Conservation (phyloP, 1,284 basidiomycete genomes). For the Apiotrichum porosum region DNA sequence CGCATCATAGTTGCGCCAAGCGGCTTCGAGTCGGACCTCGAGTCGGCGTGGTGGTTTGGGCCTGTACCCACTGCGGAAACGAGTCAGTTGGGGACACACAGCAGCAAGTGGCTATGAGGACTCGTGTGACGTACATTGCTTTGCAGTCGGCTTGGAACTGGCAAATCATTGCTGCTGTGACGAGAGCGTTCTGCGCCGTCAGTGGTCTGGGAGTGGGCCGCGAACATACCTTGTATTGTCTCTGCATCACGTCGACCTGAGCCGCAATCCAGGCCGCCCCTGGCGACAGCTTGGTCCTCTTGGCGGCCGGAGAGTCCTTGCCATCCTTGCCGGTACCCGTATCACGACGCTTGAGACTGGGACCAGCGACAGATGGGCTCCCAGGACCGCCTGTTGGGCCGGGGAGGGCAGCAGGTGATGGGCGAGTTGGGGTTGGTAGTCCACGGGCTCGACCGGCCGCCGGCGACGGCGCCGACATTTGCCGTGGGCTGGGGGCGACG, state of each 20-base stretch:
- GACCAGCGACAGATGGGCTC: constrained; percentile 1
- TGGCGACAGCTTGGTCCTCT: constrained; percentile 14
- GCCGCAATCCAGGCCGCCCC: constrained; percentile 27
- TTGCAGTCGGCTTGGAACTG: constrained; percentile 24
- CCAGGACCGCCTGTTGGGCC: neutral
- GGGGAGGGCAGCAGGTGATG: constrained; percentile 1
- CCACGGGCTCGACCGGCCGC: constrained; percentile 2
- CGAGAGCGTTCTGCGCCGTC: constrained; percentile 23
- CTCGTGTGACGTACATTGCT: constrained; percentile 18
- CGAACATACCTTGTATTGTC: constrained; percentile 27
- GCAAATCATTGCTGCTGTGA: constrained; percentile 26
- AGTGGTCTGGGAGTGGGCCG: too few relatives aligned
- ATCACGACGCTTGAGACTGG: neutral
- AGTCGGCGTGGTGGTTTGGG: constrained; percentile 18
- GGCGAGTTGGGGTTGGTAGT: constrained; percentile 5
- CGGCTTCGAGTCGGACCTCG: constrained; percentile 16
- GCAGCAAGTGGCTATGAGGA: neutral
- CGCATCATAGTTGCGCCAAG: constrained; percentile 29
- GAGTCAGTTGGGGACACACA: neutral
- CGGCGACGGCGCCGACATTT: neutral
- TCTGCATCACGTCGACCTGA: constrained; percentile 24
- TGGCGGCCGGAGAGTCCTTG: constrained; percentile 2
- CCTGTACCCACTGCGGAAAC: constrained; percentile 8
- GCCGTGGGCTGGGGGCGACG: constrained; percentile 6
- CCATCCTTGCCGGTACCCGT: neutral